These are phyloP conservation scores for Psidium friedrichsthalianum DNA, from an alignment of 345 rosid species.

Conservation along the genomic window DNA sequence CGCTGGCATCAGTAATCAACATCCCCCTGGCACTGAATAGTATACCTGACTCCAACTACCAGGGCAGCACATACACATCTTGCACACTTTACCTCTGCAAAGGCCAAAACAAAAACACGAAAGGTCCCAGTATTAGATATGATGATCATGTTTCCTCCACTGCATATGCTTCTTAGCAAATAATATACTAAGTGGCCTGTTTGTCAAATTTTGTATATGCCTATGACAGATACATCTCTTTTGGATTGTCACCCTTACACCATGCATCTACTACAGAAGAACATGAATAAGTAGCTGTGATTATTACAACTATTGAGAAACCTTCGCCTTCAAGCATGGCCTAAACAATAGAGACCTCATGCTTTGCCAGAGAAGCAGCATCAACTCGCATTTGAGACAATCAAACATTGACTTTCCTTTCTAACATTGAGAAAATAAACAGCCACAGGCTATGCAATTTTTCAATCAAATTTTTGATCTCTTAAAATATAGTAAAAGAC, in stretches of 20 bases:
- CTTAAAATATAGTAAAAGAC: background rate
- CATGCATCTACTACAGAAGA: background rate
- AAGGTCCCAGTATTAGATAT: background rate
- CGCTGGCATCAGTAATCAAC: background rate
- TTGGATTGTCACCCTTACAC: background rate
- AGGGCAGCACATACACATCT: conserved; percentile 96
- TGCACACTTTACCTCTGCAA: conserved; percentile 76
- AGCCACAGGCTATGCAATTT: background rate
- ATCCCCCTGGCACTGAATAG: background rate
- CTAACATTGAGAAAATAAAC: background rate
- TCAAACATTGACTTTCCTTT: background rate
- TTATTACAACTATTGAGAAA: background rate
- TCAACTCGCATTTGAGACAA: background rate
- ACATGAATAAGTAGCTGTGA: background rate
- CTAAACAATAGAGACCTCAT: background rate
- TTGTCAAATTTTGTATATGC: background rate
- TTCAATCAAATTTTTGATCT: background rate
- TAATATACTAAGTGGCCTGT: background rate
- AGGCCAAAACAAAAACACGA: background rate
- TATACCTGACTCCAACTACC: conserved; percentile 99
- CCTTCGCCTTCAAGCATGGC: background rate
- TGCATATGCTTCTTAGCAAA: background rate
- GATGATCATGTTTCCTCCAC: background rate
- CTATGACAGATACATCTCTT: background rate
- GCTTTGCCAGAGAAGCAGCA: background rate